These are phyloP conservation scores for Solanum verrucosum DNA, from an alignment of 257 asterid genomes.

Conservation along the genomic window DNA sequence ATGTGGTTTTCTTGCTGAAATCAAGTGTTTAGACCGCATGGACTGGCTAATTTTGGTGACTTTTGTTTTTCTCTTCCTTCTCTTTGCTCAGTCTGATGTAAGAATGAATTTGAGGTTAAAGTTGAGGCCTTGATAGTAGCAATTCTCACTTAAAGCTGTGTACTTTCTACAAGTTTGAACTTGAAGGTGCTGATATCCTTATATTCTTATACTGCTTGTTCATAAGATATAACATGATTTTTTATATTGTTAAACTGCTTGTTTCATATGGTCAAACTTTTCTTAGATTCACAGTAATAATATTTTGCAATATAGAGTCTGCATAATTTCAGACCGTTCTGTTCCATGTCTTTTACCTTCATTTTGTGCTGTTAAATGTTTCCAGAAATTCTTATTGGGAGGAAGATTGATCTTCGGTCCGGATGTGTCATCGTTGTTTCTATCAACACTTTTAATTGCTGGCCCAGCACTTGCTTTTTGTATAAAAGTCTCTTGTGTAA, in stretches of 20 bases:
- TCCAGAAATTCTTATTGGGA: constrained; percentile 74
- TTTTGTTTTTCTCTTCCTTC: background rate
- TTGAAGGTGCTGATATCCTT: background rate
- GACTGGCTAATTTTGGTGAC: background rate
- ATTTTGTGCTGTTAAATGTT: constrained; percentile 12
- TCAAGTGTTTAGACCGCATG: background rate
- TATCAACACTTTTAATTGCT: constrained; percentile 44
- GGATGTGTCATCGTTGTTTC: constrained; percentile 60
- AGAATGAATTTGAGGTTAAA: background rate
- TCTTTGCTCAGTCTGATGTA: background rate
- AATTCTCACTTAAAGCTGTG: background rate
- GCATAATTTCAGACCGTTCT: background rate
- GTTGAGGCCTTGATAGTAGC: background rate
- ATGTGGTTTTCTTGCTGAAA: background rate
- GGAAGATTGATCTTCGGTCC: constrained; percentile 96
- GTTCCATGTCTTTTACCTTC: background rate
- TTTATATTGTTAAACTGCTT: background rate
- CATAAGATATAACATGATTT: background rate
- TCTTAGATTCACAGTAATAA: background rate
- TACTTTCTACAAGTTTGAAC: background rate
- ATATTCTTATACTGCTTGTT: background rate
- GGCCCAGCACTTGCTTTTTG: constrained; percentile 69
- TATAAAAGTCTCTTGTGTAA: constrained; percentile 27
- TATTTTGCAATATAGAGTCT: background rate
- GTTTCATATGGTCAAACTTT: background rate